phyloP scores from a whole-genome alignment of 148 eudicot species.

The Rhododendron mucronatum region DNA sequence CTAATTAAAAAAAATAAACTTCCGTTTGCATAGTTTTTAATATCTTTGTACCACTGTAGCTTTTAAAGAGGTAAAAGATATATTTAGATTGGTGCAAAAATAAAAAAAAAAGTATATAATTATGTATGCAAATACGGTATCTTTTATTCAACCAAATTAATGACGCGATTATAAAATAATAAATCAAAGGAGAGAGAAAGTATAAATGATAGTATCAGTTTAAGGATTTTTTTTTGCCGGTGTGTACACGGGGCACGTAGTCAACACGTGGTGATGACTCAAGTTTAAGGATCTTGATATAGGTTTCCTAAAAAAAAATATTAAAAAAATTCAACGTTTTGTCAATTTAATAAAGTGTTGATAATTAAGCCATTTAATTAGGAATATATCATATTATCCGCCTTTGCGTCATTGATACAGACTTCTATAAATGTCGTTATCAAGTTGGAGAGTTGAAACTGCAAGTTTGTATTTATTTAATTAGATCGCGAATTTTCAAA shows the following conservation, averaged over 20 bases:
- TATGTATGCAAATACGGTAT: background rate
- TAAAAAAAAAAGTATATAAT: no score
- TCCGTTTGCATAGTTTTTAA: background rate
- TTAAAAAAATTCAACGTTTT: background rate
- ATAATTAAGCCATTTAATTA: background rate
- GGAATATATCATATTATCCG: background rate
- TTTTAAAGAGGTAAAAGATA: background rate
- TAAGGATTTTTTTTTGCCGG: no score
- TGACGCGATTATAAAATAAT: background rate
- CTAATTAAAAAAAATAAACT: background rate
- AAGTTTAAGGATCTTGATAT: background rate
- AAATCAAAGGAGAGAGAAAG: background rate
- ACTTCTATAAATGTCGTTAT: background rate
- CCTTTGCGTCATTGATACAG: background rate
- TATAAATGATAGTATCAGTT: background rate
- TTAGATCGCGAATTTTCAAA: no score
- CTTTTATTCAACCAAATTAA: background rate
- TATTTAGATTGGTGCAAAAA: background rate
- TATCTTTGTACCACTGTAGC: no score
- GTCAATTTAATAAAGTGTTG: background rate
- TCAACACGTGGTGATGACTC: background rate
- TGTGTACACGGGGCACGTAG: no score
- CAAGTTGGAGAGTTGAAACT: background rate
- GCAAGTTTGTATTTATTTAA: no score
- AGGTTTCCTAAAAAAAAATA: background rate